Evolutionary conservation across 805 yeast species (phyloP), one percentile per base, ranked within the genome.

Genomic region (Yamadazyma sp.): DNA sequence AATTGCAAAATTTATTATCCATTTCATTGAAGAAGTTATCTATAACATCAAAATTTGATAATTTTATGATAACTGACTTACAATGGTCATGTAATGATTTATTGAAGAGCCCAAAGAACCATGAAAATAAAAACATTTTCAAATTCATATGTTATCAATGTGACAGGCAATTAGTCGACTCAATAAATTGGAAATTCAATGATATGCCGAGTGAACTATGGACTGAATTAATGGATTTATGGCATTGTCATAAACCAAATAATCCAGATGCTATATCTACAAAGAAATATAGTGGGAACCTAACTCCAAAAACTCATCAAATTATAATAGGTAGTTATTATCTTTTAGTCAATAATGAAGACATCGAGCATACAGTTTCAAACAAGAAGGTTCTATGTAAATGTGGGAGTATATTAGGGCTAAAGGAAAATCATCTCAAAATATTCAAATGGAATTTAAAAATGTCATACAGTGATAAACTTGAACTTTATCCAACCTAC

Each of bases 181-280:
- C 74, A 0, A n/a, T 27, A 0, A 31, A 53, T 0, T 52, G 29
- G 3, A 56, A 52, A 10, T 59, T 78, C 29, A 50, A 60, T 35
- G 85, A 85, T 24, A 75, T 91, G 80, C 98, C 98, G 0, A 83
- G 95, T 1, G 97, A 88, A 51, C 66, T 77, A 31, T 91, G 98
- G 98, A 78, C 82, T 10, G 98, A 91, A 54, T 64, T 93, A 73
- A 83, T 91, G 95, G 98, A 91, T 39, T 84, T 83, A 45, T 91
- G 98, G 98, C 97, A 91, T 55, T 91, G 98, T 53, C 97, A 91
- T 52, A 83, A 82, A 49, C 94, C 94, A 0, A 15, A 31, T 15
- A 30, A 30, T 7, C 22, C 25, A 10, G 12, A 21, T 5, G 55
- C 59, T 27, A 40, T 39, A 17, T 46, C 42, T n/a, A 8, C 20